Evolutionary conservation across 192 early-diverging fungal species (phyloP).

Genomic region (Coemansia sp.): DNA sequence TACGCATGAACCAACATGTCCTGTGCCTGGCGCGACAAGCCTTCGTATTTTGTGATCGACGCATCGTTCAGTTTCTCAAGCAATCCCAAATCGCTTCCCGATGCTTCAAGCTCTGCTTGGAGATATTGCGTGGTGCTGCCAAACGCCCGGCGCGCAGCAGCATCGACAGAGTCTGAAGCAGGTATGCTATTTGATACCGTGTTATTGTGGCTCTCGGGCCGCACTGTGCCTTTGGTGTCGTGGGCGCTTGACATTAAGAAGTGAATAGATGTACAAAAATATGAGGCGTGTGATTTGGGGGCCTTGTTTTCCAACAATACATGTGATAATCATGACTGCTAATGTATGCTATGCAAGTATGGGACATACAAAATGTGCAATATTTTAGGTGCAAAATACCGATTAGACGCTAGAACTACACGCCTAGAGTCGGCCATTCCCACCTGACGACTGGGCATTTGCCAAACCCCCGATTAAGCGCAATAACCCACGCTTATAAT

Average conservation of each 20-base stretch:
- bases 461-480: neutral
- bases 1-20: slow-evolving; percentile 54
- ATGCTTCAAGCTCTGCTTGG: slow-evolving; percentile 47
- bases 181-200: neutral
- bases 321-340: neutral
- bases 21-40: slow-evolving; percentile 49
- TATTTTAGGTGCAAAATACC: neutral
- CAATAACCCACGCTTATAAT: neutral
- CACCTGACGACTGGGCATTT: no score
- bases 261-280: neutral
- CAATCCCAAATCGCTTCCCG: slow-evolving; percentile 34
- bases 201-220: neutral
- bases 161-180: neutral
- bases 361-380: neutral
- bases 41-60: slow-evolving; percentile 51
- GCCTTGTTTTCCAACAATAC: neutral
- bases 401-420: neutral
- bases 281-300: neutral
- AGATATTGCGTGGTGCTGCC: slow-evolving; percentile 41
- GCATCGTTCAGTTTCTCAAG: slow-evolving; percentile 52
- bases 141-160: slow-evolving; percentile 40
- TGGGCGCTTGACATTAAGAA: neutral
- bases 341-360: neutral
- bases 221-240: neutral
- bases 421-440: neutral